These are phyloP conservation scores for Penicillium antarcticum DNA, from an alignment of 495 filamentous ascomycete genomes.

Conservation along the genomic window DNA sequence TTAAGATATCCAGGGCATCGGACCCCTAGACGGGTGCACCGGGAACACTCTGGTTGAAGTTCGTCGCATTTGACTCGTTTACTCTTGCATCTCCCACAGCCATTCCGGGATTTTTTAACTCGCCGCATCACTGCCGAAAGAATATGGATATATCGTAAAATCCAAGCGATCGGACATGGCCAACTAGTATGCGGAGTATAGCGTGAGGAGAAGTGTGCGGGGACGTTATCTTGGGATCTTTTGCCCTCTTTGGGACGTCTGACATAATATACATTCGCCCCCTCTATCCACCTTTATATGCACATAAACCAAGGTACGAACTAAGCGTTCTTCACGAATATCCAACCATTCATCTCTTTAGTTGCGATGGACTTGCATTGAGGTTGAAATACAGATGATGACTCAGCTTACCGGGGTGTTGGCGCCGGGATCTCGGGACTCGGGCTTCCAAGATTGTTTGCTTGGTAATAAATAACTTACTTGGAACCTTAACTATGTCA, in stretches of 20 bases:
- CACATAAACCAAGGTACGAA: too few species aligned
- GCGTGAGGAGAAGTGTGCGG: conserved; percentile 11
- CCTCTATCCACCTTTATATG: too few species aligned
- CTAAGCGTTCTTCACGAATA: too few species aligned
- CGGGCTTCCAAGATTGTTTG: too few species aligned
- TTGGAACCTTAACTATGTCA: too few species aligned
- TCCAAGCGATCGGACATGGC: not conserved
- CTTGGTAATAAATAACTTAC: too few species aligned
- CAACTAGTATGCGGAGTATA: conserved; percentile 1
- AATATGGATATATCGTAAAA: conserved; percentile 1
- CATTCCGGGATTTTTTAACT: conserved; percentile 47
- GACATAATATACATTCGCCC: too few species aligned
- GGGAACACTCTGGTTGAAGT: conserved; percentile 47
- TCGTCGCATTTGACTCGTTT: conserved; percentile 60
- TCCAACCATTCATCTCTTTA: too few species aligned
- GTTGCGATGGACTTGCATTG: too few species aligned
- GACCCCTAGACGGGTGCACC: conserved; percentile 48
- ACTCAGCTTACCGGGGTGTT: too few species aligned
- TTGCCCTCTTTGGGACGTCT: conserved; percentile 11
- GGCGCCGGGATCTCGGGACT: too few species aligned
- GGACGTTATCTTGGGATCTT: conserved; percentile 10
- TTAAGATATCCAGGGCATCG: conserved; percentile 53
- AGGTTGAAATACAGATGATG: too few species aligned
- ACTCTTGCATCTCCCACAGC: conserved; percentile 48
- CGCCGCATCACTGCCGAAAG: conserved; percentile 32